phyloP scores from a whole-genome alignment of 75 land plant species.

The Picea glauca region DNA sequence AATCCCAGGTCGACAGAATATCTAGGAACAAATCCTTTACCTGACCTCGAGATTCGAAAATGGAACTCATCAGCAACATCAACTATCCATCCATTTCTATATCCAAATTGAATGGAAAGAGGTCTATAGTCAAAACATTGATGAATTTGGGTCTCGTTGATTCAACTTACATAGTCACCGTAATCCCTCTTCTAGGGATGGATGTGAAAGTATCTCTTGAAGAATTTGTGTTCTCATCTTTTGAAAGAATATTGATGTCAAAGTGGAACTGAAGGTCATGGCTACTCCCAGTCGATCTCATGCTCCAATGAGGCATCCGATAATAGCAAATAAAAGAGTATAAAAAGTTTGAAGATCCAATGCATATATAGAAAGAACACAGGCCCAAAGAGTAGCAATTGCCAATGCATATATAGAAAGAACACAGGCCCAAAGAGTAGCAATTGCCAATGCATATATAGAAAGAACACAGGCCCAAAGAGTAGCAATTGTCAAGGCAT shows the following conservation, averaged over 20 bases:
- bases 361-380: constrained; percentile 73
- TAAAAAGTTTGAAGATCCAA: constrained; percentile 87
- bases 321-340: constrained; percentile 84
- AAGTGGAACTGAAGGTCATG: constrained; percentile 15
- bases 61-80: constrained; percentile 26
- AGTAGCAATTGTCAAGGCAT: constrained; percentile 62
- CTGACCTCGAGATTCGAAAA: not conserved
- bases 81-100: too few species aligned
- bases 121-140: constrained; percentile 24
- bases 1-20: constrained; percentile 16
- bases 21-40: constrained; percentile 15
- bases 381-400: constrained; percentile 80
- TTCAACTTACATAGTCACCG: constrained; percentile 26
- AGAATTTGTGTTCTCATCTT: constrained; percentile 30
- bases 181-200: constrained; percentile 35
- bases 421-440: constrained; percentile 88
- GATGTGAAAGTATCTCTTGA: constrained; percentile 41
- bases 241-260: not conserved
- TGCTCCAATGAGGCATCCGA: constrained; percentile 91
- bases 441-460: constrained; percentile 78
- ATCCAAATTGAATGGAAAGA: too few species aligned
- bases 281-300: constrained; percentile 65
- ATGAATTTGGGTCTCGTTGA: constrained; percentile 51
- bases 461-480: constrained; percentile 91
- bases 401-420: constrained; percentile 76